These are phyloP conservation scores for Globisporangium emineosum DNA, from an alignment of 352 stramenopile genomes.

Conservation along the genomic window DNA sequence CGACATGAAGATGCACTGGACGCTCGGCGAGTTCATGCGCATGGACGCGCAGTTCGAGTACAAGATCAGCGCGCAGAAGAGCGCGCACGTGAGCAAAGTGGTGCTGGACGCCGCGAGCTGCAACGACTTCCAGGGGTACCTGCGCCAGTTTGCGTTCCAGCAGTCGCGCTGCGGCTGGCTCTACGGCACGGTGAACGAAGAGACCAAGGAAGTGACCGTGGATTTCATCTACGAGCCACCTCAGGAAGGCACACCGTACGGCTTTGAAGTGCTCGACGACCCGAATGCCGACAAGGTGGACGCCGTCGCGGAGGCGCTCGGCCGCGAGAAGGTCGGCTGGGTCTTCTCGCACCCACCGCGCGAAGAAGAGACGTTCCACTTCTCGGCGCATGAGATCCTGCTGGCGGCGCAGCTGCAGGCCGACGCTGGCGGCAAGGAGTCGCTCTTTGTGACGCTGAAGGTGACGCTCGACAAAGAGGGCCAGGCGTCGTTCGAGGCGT, in stretches of 20 bases:
- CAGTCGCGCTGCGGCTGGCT: slow-evolving; percentile 93
- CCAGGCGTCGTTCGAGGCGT: slow-evolving; percentile 94
- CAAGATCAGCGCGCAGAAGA: slow-evolving; percentile 95
- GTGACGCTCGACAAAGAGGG: slow-evolving; percentile 93
- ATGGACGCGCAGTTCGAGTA: slow-evolving; percentile 98
- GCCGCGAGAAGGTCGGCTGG: slow-evolving; percentile 94
- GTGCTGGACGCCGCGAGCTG: slow-evolving; percentile 87
- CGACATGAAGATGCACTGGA: slow-evolving; percentile 99
- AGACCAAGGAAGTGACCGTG: slow-evolving; percentile 87
- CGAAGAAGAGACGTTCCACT: slow-evolving; percentile 94
- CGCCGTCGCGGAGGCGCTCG: slow-evolving; percentile 83
- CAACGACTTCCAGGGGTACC: slow-evolving; percentile 90
- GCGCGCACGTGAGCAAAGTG: slow-evolving; percentile 75
- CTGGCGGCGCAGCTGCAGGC: slow-evolving; percentile 95
- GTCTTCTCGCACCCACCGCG: slow-evolving; percentile 96
- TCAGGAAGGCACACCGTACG: slow-evolving; percentile 85
- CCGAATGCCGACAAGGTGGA: slow-evolving; percentile 83
- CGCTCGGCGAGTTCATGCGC: slow-evolving; percentile 94
- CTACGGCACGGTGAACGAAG: slow-evolving; percentile 89
- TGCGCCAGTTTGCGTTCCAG: slow-evolving; percentile 91
- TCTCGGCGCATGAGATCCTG: slow-evolving; percentile 89
- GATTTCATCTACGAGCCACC: slow-evolving; percentile 97
- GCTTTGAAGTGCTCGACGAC: slow-evolving; percentile 93
- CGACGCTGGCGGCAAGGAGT: slow-evolving; percentile 92
- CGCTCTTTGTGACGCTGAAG: slow-evolving; percentile 95